Conservation (phyloP, 1,139 yeast species). For the Candida neerlandica region DNA sequence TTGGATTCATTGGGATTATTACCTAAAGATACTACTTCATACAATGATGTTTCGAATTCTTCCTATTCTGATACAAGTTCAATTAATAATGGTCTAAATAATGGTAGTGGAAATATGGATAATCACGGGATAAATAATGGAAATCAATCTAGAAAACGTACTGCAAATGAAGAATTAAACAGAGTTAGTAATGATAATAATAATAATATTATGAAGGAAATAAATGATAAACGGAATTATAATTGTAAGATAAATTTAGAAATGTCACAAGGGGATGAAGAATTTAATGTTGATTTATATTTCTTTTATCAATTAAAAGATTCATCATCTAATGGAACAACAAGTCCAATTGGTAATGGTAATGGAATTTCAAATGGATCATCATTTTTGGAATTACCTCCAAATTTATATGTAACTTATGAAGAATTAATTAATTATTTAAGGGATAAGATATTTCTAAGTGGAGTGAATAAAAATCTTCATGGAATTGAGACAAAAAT, state of each 20-base stretch:
- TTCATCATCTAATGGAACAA: neutral
- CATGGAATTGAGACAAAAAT: conserved; percentile 16
- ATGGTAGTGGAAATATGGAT: neutral
- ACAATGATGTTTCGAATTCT: neutral
- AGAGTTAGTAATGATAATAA: neutral
- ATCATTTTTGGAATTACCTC: conserved; percentile 7
- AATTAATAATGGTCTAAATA: neutral
- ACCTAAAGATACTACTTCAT: neutral
- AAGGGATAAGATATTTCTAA: conserved; percentile 13
- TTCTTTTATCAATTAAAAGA: conserved; percentile 13
- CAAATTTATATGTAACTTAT: conserved; percentile 15
- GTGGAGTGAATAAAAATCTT: conserved; percentile 5
- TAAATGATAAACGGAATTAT: conserved; percentile 6
- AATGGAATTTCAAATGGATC: neutral
- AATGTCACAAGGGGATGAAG: conserved; percentile 3
- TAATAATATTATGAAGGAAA: neutral
- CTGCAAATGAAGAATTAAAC: neutral
- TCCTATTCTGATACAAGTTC: neutral
- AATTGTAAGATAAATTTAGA: conserved; percentile 15
- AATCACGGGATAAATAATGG: neutral
- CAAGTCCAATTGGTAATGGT: neutral
- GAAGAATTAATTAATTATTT: conserved; percentile 15
- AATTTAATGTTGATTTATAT: conserved; percentile 8
- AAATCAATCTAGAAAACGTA: neutral
- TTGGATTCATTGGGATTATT: neutral